Base-by-base conservation (phyloP, 257 asterid species). In the Plectranthus barbatus region DNA sequence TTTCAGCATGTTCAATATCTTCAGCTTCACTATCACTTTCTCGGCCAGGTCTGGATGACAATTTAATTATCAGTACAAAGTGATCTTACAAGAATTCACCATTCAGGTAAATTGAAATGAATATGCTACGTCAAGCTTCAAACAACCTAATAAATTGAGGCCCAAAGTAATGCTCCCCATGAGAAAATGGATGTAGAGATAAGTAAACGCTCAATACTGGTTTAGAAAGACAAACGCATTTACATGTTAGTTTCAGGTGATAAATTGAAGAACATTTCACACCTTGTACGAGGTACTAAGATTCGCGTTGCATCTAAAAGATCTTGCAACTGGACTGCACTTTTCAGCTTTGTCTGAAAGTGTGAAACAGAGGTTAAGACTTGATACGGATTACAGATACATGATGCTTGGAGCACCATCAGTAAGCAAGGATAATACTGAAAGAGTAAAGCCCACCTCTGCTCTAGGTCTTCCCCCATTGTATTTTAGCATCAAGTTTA, bases 21-120 rank as follows among this genome's bases (percentile, higher is more conserved):
- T 93, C 99, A 54, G 99, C 97, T 82, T 93, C 99, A 71, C 96
- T 92, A 69, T 93, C 99, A 77, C 99, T 93, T 78, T 85, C 96
- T 42, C 94, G 87, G 19, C 87, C 99, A 77, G 91, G 88, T 77
- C 99, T 93, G 79, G 21, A 60, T 71, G 76, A 67, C 58, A 80
- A 74, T 72, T 60, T 68, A 11, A 68, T 55, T 70, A 77, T 62
- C 57, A 76, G 49, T 50, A 42, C 12, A 58, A 42, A 50, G 70
- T 51, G 67, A 68, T 62, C 69, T 53, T 62, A 64, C 29, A 62
- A 40, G 61, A 79, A 51, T 44, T 44, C 24, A 53, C 55, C 41
- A 58, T 56, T 60, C 49, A 49, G 42, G 62, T 26, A 1, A 26
- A 5, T 3, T 19, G 31, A 6, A 57, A 21, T 10, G 63, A 23